Conservation (phyloP, 2,329 filamentous ascomycete species). For the Fusarium staphyleae region DNA sequence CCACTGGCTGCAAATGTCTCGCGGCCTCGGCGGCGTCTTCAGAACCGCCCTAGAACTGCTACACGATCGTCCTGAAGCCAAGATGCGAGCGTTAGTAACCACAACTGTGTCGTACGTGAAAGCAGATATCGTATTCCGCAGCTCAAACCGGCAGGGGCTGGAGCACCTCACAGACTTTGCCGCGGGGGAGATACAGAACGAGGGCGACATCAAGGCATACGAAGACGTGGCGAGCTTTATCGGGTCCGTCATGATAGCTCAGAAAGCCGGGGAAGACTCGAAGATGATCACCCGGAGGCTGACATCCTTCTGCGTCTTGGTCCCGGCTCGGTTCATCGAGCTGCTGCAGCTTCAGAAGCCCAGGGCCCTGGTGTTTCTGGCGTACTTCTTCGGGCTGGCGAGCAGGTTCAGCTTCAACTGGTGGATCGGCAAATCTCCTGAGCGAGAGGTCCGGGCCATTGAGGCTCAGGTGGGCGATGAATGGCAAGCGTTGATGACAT, state of each 20-base stretch:
- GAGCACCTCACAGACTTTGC: conserved; percentile 15
- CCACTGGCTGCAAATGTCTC: conserved; percentile 38
- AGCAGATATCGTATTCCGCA: not conserved
- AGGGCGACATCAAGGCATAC: conserved; percentile 26
- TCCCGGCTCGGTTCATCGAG: conserved; percentile 26
- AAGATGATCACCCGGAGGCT: conserved; percentile 27
- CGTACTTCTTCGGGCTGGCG: conserved; percentile 35
- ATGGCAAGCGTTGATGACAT: conserved; percentile 1
- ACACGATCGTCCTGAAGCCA: conserved; percentile 13
- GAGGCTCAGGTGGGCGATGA: not conserved
- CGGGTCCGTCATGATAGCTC: conserved; percentile 24
- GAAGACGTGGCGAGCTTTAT: conserved; percentile 24
- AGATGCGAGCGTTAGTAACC: conserved; percentile 23
- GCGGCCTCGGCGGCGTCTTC: conserved; percentile 33
- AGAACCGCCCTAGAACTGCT: conserved; percentile 17
- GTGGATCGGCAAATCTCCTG: conserved; percentile 19
- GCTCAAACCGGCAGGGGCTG: conserved; percentile 15
- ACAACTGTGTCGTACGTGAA: conserved; percentile 2
- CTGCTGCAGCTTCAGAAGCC: conserved; percentile 27
- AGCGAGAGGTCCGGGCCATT: not conserved
- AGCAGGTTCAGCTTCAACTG: conserved; percentile 15
- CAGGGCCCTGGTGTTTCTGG: conserved; percentile 36
- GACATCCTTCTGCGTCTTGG: conserved; percentile 27
- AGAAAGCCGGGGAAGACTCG: conserved; percentile 17
- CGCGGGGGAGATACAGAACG: conserved; percentile 5